A percentile compares a stretch with the other conserved stretches of the same genome.
These are phyloP conservation scores for Allantophomopsis lycopodina DNA, from an alignment of 2,329 filamentous ascomycete species.

Conservation along the genomic window DNA sequence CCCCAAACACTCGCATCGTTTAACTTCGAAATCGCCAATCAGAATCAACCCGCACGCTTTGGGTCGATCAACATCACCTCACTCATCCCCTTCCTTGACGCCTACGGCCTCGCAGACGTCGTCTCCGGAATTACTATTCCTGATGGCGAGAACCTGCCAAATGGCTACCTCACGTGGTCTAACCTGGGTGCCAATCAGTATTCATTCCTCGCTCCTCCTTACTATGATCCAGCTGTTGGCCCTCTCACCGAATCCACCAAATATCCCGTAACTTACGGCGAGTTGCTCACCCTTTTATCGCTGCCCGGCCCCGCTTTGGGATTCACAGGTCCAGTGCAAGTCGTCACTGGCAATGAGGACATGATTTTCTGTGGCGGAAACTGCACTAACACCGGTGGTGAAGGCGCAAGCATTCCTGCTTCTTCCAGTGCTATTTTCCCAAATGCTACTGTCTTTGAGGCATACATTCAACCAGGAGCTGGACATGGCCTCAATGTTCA, in stretches of 20 bases:
- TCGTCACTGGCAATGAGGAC: conserved; percentile 40
- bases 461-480: conserved; percentile 36
- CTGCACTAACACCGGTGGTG: conserved; percentile 30
- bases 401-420: conserved; percentile 11
- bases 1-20: conserved; percentile 27
- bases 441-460: conserved; percentile 29
- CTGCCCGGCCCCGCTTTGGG: conserved; percentile 13
- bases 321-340: conserved; percentile 39
- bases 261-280: conserved; percentile 43
- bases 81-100: background rate
- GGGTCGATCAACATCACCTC: conserved; percentile 13
- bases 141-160: conserved; percentile 19
- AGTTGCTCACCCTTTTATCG: conserved; percentile 39
- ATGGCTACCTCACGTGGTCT: conserved; percentile 38
- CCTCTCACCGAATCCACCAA: conserved; percentile 28
- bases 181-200: conserved; percentile 33
- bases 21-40: conserved; percentile 30
- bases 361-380: conserved; percentile 48
- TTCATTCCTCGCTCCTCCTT: conserved; percentile 34
- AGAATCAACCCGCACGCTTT: conserved; percentile 18
- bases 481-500: conserved; percentile 36
- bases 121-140: background rate
- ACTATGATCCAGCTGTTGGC: conserved; percentile 40
- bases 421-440: conserved; percentile 16
- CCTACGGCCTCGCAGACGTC: background rate